These are phyloP conservation scores for Clonostachys sp. DNA, from an alignment of 2,329 filamentous ascomycete species.

Conservation along the genomic window DNA sequence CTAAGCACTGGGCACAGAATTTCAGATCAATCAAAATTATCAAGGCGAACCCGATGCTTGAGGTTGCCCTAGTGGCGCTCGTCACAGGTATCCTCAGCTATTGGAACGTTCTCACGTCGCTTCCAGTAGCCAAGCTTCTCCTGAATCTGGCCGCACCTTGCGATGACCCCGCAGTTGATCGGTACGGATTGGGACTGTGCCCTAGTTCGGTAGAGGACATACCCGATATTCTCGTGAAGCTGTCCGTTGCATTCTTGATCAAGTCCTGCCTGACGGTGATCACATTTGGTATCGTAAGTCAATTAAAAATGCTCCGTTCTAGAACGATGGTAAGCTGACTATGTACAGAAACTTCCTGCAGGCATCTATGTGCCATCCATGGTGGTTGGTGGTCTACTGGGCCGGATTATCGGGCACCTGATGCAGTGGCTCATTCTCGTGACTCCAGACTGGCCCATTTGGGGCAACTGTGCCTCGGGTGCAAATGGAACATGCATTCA, in stretches of 20 bases:
- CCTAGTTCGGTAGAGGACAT: constrained; percentile 70
- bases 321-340: constrained; percentile 21
- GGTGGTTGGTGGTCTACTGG: constrained; percentile 93
- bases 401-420: constrained; percentile 79
- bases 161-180: constrained; percentile 58
- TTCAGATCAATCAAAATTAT: constrained; percentile 79
- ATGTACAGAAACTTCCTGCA: constrained; percentile 70
- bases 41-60: constrained; percentile 78
- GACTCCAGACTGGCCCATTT: constrained; percentile 68
- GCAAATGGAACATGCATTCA: constrained; percentile 82
- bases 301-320: constrained; percentile 4
- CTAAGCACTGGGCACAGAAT: constrained; percentile 79
- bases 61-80: constrained; percentile 83
- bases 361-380: constrained; percentile 98
- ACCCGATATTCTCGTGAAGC: constrained; percentile 65
- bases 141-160: constrained; percentile 90
- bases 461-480: constrained; percentile 66
- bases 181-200: constrained; percentile 71
- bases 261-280: constrained; percentile 86
- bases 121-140: constrained; percentile 85
- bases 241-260: constrained; percentile 78
- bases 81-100: constrained; percentile 82
- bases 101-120: constrained; percentile 87
- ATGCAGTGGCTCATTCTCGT: constrained; percentile 77
- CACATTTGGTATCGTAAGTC: constrained; percentile 78